phyloP scores from a whole-genome alignment of 2,329 filamentous ascomycete species.

The Aspergillus ochraceus region DNA sequence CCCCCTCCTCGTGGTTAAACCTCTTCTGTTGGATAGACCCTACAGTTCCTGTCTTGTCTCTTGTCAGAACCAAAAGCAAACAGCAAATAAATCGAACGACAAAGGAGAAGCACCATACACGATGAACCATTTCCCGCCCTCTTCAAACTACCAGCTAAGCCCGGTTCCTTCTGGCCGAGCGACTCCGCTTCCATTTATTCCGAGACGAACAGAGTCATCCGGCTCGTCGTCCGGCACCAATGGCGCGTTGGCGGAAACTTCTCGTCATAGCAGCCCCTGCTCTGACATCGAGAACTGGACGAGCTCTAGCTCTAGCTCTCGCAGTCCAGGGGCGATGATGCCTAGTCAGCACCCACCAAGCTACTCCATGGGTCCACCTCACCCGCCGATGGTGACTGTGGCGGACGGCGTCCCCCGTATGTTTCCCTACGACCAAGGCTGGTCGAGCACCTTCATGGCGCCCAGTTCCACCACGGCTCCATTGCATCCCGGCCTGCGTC shows the following conservation, averaged over 20 bases:
- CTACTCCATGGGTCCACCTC: slow-evolving; percentile 14
- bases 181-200: slow-evolving; percentile 16
- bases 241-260: slow-evolving; percentile 13
- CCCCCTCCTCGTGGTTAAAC: neutral
- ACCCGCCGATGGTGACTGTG: slow-evolving; percentile 9
- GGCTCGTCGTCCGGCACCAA: slow-evolving; percentile 11
- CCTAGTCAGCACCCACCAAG: slow-evolving; percentile 15
- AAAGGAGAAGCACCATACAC: neutral
- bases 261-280: slow-evolving; percentile 19
- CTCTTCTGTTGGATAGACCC: neutral
- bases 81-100: neutral
- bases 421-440: slow-evolving; percentile 10
- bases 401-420: slow-evolving; percentile 14
- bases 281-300: slow-evolving; percentile 22
- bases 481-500: slow-evolving; percentile 11
- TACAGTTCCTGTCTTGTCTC: neutral
- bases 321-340: slow-evolving; percentile 18
- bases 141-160: slow-evolving; percentile 20
- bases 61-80: neutral
- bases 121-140: slow-evolving; percentile 26
- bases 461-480: slow-evolving; percentile 15
- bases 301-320: slow-evolving; percentile 18
- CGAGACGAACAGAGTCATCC: slow-evolving; percentile 19
- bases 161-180: slow-evolving; percentile 25
- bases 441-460: slow-evolving; percentile 12